These are phyloP conservation scores for Mortierella sp. DNA, from an alignment of 371 early-diverging fungal genomes.

Conservation along the genomic window DNA sequence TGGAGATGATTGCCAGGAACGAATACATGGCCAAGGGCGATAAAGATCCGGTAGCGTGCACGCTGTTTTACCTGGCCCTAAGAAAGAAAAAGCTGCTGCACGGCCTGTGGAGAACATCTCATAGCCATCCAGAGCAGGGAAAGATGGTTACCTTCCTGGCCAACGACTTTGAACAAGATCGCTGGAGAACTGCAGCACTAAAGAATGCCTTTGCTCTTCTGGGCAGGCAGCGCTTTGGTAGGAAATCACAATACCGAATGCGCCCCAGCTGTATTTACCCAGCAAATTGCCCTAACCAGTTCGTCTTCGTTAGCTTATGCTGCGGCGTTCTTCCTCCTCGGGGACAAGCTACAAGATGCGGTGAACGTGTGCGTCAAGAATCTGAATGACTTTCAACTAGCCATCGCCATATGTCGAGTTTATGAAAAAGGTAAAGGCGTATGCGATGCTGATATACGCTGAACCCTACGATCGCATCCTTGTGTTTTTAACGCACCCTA, in stretches of 20 bases:
- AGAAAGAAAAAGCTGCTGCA: constrained; percentile 87
- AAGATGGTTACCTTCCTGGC: constrained; percentile 90
- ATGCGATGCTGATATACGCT: neutral
- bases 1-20: constrained; percentile 89
- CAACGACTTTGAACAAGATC: constrained; percentile 87
- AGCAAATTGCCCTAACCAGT: too few relatives aligned
- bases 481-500: too few relatives aligned
- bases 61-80: constrained; percentile 88
- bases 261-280: too few relatives aligned
- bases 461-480: neutral
- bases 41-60: constrained; percentile 86
- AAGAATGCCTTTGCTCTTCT: constrained; percentile 98
- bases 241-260: too few relatives aligned
- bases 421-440: constrained; percentile 80
- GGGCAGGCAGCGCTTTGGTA: constrained; percentile 94
- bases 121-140: constrained; percentile 84
- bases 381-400: constrained; percentile 90
- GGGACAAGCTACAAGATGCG: constrained; percentile 88
- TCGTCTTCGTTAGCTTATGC: constrained; percentile 79
- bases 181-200: constrained; percentile 93
- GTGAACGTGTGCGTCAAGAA: constrained; percentile 91
- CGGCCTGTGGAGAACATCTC: constrained; percentile 91
- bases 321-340: constrained; percentile 95
- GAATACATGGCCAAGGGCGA: constrained; percentile 83
- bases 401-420: constrained; percentile 88